Evolutionary conservation across 352 stramenopile genomes (phyloP).

Genomic region (Salisapilia sapeloensis): DNA sequence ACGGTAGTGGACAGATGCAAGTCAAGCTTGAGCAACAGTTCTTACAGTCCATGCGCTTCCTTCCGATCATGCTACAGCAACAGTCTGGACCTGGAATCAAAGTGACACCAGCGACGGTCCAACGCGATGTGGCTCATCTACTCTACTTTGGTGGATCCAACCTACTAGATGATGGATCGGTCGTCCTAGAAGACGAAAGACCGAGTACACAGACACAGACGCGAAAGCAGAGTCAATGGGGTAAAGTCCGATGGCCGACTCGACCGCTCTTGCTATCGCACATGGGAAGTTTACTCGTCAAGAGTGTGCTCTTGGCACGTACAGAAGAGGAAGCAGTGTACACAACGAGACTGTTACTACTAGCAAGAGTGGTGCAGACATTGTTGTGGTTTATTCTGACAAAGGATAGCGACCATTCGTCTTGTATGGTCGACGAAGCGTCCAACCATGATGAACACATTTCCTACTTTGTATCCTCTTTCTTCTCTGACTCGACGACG

Average conservation of each 20-base stretch:
- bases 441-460: conserved; percentile 34
- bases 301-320: conserved; percentile 41
- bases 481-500: conserved; percentile 12
- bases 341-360: conserved; percentile 37
- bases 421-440: conserved; percentile 39
- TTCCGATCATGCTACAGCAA: conserved; percentile 56
- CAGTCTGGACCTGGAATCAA: conserved; percentile 11
- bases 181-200: conserved; percentile 57
- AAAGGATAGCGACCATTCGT: conserved; percentile 29
- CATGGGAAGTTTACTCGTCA: conserved; percentile 54
- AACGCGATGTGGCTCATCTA: conserved; percentile 34
- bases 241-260: conserved; percentile 54
- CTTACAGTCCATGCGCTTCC: conserved; percentile 50
- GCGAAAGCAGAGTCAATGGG: conserved; percentile 75
- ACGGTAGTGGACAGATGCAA: conserved; percentile 19
- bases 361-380: conserved; percentile 57
- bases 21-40: conserved; percentile 41
- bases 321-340: conserved; percentile 36
- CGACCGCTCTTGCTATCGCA: conserved; percentile 63
- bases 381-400: conserved; percentile 62
- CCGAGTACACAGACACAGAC: conserved; percentile 74
- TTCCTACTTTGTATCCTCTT: conserved; percentile 26
- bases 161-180: conserved; percentile 38
- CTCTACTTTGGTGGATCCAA: conserved; percentile 61
- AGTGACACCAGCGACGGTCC: conserved; percentile 8